Base-by-base conservation (phyloP, 2,329 filamentous ascomycete genomes). In the Penicillium sp. region DNA sequence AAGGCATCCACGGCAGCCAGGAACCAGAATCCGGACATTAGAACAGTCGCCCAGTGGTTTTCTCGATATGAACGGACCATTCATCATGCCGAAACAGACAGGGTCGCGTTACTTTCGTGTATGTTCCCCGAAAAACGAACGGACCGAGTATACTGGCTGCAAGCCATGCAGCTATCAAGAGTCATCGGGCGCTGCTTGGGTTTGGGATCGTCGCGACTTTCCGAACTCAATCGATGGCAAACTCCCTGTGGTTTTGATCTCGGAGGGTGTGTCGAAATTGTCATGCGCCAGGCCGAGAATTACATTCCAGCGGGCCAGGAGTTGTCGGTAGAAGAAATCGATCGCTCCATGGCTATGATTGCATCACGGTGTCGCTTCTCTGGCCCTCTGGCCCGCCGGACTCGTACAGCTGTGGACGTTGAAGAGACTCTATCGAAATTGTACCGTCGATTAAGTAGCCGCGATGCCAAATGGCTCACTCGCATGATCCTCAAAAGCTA, bases 391-490 rank as follows among this genome's bases (percentile, higher is more conserved):
- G 77, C 91, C 54, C 81, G 83, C 67, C 68, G 69, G 38, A 71
- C 71, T 35, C 66, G 73, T 45, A 65, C 72, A 21, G 71, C 72
- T 5, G 71, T 72, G 2, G 71, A 77, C 66, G 67, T 83, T 68
- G 73, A 79, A 23, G 73, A 76, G 5, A 71, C 81, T 4, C 72
- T 93, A 1, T 78, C 79, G 21, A 69, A 71, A 0, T 69, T 93
- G 1, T 89, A 89, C 66, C 77, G 75, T 31, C 82, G 84, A 8
- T 69, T 91, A 10, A 79, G 80, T 46, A 84, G 90, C 3, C 79
- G 80, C 43, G 90, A 96, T 69, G 89, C 87, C 4, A 96, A 96
- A 75, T 97, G 93, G 93, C 81, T 96, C 12, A 90, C 90, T 0
- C 83, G 93, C 4, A 78, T 97, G 31, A 80, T 96, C 6, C 78